Conservation (phyloP, 768 basidiomycete species). For the Cubamyces sp. region DNA sequence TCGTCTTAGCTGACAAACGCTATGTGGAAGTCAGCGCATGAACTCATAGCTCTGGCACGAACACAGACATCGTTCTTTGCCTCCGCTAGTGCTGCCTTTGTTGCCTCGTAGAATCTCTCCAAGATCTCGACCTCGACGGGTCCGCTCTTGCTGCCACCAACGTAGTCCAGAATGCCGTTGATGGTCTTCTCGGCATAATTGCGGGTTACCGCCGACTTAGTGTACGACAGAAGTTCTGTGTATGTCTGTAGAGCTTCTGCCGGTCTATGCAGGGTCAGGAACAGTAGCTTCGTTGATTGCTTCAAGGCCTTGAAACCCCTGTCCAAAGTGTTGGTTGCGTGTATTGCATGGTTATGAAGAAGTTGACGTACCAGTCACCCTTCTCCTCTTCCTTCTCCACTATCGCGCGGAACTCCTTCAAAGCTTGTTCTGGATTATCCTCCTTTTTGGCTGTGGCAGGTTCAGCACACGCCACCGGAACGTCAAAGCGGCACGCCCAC, state of each 20-base stretch:
- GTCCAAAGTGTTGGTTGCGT: neutral
- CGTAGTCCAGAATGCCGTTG: constrained; percentile 97
- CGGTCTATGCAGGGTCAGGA: constrained; percentile 76
- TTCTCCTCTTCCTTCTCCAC: constrained; percentile 91
- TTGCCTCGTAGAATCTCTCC: constrained; percentile 94
- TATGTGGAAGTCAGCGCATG: constrained; percentile 34
- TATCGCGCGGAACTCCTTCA: constrained; percentile 88
- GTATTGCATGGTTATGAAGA: neutral
- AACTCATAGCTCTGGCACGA: neutral
- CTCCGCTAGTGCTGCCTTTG: constrained; percentile 86
- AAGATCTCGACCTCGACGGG: constrained; percentile 81
- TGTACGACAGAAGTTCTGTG: constrained; percentile 85
- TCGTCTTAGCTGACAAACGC: constrained; percentile 94
- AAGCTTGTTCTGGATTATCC: constrained; percentile 88
- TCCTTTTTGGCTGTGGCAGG: constrained; percentile 80
- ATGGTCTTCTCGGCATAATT: constrained; percentile 99
- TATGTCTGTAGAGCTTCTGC: constrained; percentile 87
- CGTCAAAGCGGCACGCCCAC: constrained; percentile 47
- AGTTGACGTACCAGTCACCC: constrained; percentile 79
- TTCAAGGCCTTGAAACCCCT: constrained; percentile 99
- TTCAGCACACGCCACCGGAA: constrained; percentile 5
- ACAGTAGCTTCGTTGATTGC: constrained; percentile 94
- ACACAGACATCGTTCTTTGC: constrained; percentile 89
- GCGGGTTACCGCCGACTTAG: constrained; percentile 92
- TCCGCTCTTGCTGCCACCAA: constrained; percentile 86